Conservation (phyloP, 257 asterid species). For the Solanum etuberosum region DNA sequence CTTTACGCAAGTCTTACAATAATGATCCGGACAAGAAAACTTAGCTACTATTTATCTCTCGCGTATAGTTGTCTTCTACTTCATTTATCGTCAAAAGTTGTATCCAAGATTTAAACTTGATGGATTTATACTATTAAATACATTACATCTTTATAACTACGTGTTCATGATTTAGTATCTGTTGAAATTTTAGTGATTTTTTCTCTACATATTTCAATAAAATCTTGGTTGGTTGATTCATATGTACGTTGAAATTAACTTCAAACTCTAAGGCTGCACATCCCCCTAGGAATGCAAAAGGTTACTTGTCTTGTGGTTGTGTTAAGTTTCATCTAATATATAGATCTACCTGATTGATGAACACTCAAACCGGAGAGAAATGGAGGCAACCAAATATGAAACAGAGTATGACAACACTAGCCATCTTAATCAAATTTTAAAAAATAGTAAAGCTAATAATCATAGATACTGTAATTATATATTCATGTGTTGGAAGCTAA, state of each 20-base stretch:
- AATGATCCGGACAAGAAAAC: conserved; percentile 12
- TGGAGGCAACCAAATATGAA: neutral
- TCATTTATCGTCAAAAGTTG: neutral
- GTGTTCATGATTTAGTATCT: neutral
- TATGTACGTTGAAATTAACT: neutral
- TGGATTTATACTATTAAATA: neutral
- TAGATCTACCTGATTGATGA: neutral
- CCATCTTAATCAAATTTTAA: neutral
- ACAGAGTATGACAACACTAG: neutral
- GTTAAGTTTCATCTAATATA: neutral
- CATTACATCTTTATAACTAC: neutral
- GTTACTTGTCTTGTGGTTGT: neutral
- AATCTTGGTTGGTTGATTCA: neutral
- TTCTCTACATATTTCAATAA: neutral
- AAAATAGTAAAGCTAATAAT: neutral
- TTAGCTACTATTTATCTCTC: neutral
- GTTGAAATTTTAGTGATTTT: neutral
- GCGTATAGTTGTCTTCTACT: neutral
- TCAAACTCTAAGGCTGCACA: neutral
- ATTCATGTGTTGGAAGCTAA: neutral
- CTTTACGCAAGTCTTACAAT: conserved; percentile 18
- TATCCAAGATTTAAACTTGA: neutral
- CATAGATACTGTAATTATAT: neutral
- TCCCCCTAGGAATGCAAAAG: neutral
- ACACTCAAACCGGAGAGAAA: neutral